Conservation (phyloP, 768 basidiomycete species). For the Holtermanniella nyarrowii region DNA sequence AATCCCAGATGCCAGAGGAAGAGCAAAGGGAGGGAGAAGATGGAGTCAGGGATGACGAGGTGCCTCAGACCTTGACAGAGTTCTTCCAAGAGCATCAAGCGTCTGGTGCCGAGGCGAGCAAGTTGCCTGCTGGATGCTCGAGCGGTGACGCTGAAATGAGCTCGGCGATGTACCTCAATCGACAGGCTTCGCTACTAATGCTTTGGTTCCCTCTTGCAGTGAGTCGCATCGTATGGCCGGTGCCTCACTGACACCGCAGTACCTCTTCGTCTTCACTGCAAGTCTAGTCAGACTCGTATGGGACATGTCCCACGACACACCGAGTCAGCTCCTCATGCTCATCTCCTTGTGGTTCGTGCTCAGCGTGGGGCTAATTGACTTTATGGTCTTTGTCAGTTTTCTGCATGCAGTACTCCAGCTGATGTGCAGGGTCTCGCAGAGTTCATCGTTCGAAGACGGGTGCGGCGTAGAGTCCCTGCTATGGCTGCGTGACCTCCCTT, state of each 20-base stretch:
- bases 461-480: slow-evolving; percentile 33
- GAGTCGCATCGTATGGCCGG: slow-evolving; percentile 9
- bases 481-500: no score
- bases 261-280: slow-evolving; percentile 33
- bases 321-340: slow-evolving; percentile 19
- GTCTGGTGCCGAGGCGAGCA: slow-evolving; percentile 2
- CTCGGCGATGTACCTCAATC: slow-evolving; percentile 37
- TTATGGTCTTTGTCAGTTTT: slow-evolving; percentile 34
- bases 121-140: background rate
- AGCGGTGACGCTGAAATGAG: slow-evolving; percentile 15
- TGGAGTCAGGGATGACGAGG: background rate
- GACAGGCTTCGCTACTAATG: slow-evolving; percentile 40
- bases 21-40: slow-evolving; percentile 2
- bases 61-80: slow-evolving; percentile 25
- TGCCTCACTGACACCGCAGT: slow-evolving; percentile 10
- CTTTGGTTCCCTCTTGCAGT: slow-evolving; percentile 39
- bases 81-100: slow-evolving; percentile 33
- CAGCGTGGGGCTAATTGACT: slow-evolving; percentile 36
- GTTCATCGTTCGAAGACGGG: slow-evolving; percentile 24
- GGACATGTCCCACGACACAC: slow-evolving; percentile 27
- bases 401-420: background rate
- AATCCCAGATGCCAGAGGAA: background rate
- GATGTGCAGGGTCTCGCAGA: slow-evolving; percentile 31
- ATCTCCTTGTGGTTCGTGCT: slow-evolving; percentile 33
- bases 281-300: slow-evolving; percentile 36